Evolutionary conservation across 23 red algal species (phyloP).

Genomic region (Chondrus crispus): DNA sequence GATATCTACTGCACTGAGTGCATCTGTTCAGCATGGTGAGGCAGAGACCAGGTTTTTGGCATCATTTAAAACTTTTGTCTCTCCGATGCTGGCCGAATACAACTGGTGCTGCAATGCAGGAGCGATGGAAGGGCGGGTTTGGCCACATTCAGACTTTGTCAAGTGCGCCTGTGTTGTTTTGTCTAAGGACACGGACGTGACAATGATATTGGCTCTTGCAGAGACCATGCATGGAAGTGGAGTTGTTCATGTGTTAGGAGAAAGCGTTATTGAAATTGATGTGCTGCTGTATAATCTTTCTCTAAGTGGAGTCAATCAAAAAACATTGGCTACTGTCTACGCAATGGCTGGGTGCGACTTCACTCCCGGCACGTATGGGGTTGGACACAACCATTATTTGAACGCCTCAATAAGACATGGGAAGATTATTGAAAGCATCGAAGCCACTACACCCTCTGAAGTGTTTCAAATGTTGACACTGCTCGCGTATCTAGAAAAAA

Average conservation of each 20-base stretch:
- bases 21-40: too few relatives aligned
- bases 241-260: background rate
- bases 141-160: too few relatives aligned
- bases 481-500: background rate
- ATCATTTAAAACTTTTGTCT: too few relatives aligned
- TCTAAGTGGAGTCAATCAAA: background rate
- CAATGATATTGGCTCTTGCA: background rate
- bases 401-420: background rate
- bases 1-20: too few relatives aligned
- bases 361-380: background rate
- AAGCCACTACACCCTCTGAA: background rate
- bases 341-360: background rate
- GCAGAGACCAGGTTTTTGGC: too few relatives aligned
- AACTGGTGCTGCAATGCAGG: too few relatives aligned
- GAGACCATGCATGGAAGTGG: background rate
- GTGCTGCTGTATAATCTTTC: background rate
- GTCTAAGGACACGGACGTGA: constrained; percentile 12
- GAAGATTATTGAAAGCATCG: background rate
- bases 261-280: constrained; percentile 8
- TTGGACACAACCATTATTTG: background rate
- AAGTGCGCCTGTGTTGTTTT: background rate
- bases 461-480: background rate
- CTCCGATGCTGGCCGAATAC: too few relatives aligned
- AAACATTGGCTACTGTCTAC: background rate
- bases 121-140: too few relatives aligned